Evolutionary conservation across 2,329 filamentous ascomycete species (phyloP), one percentile per base, ranked within the genome.

Genomic region (Aspergillus versicolor): DNA sequence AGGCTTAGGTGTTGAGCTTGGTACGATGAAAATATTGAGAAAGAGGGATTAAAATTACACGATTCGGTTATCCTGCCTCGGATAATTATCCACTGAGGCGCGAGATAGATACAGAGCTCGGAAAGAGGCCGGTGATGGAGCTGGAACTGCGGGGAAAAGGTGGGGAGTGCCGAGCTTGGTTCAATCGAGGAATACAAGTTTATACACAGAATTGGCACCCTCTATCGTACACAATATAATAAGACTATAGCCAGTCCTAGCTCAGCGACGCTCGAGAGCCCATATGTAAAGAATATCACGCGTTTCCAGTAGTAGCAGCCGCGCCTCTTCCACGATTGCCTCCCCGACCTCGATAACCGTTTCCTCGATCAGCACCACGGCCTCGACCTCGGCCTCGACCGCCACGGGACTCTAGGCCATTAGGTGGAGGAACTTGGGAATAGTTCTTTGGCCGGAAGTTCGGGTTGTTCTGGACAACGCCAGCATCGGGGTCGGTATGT

Each of bases 381-480:
- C 52, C 49, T 17, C 37, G 34, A 30, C 54, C 54, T 52, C 54
- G 41, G 22, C 74, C 74, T 55, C 70, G 69, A 42, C 73, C 70
- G 51, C 71, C 68, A 24, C 76, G 68, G n/a, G 62, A 64, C 38
- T 77, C 73, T 32, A 81, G 57, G 42, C 58, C 68, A 42, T 74
- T 66, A 4, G 79, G 79, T 12, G 79, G 79, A 6, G 82, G 81
- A 5, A 83, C 81, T 54, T 77, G 78, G 40, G 72, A 72, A 65
- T 83, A 83, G 65, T 75, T 77, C 61, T 82, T 80, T 4, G 83
- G 81, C 27, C 77, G 75, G 73, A 86, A 86, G 50, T 79, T 76
- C 1, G 81, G 81, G 66, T 85, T 85, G 65, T 82, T 79, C 54
- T 76, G 70, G 15, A 85, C 67, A 3, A 86, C 73, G n/a, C 82